Evolutionary conservation across 306 rosid genomes (phyloP), one percentile per base, ranked within the genome.

Genomic region (Cucumis cinereus): DNA sequence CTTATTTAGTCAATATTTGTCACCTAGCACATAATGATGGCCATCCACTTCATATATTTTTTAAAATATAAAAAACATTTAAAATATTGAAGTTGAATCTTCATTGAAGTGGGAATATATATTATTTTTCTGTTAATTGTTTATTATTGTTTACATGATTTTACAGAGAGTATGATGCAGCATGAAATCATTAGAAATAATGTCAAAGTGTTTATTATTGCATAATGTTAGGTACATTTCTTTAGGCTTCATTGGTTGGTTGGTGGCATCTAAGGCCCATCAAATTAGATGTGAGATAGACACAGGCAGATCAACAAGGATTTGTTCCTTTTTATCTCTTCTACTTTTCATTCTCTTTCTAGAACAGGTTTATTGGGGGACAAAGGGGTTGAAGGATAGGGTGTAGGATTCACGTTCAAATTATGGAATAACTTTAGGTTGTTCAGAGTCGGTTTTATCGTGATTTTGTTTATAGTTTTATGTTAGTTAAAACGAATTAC

Each of bases 211-310:
- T 70, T 47, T 70, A 23, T 70, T 24, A 24, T 47, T 70, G 75
- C 75, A 26, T 49, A 24, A 47, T 47, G 58, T 71, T 71, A 15
- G 57, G 57, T 71, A 9, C 55, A 71, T 71, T 71, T 49, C 58
- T 69, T 15, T 71, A 13, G 75, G 75, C 58, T 45, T 26, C 59
- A 71, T 47, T 71, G 59, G 38, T 71, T 47, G 59, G 58, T 71
- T 47, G 75, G 23, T 71, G 75, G 75, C 57, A 70, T 70, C 75
- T 68, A 24, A 66, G 30, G 73, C 19, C 73, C 73, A 66, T 40
- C 38, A 3, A 45, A 24, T 47, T 24, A 16, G 57, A 70, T 15
- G 75, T 15, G 75, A 15, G 23, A 45, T 69, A 16, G 38, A 16
- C 41, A 23, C 36, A 41, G 73, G 57, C 16, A 16, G 56, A 70